Base-by-base conservation (phyloP, 2,329 filamentous ascomycete genomes). In the Botrytis cinerea region DNA sequence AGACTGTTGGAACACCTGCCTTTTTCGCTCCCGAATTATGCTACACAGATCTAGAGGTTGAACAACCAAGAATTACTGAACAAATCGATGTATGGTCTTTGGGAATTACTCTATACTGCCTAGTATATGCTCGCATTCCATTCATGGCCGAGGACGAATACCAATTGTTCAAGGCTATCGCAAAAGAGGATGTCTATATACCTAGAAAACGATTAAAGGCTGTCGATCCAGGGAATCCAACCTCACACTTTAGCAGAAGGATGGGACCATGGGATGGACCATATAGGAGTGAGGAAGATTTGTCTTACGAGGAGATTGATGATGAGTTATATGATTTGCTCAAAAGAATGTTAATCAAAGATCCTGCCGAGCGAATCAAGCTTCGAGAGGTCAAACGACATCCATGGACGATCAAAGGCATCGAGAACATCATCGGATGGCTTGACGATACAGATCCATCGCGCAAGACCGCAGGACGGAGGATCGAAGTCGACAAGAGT, bases 81-180 rank as follows among this genome's bases (percentile, higher is more conserved):
- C 93, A 97, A 78, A 97, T 99, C 77, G 96, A 99, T 80, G 91
- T 99, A 25, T 99, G 96, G 96, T 97, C 96, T 18, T 86, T 99
- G 35, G 96, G 96, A 35, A 94, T 99, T 32, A 99, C 96, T 0
- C 88, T 99, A 2, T 99, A 98, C 83, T 97, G 95, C 80, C 90
- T 99, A 81, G 90, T 99, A 72, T 99, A 92, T 81, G 96, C 94
- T 22, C 93, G 96, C 71, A 93, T 98, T 59, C 96, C 96, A 0
- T 99, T 98, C 80, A 88, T 97, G 78, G 94, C 94, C 68, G 92
- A 96, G 80, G 95, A 97, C 78, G 94, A 97, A 79, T 98, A 92
- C 81, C 92, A 93, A 75, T 92, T 99, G 85, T 98, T 98, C 84
- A 90, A 91, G 76, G 92, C 92, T 76, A 98, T 99, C 77, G 95